phyloP scores from a whole-genome alignment of 108 stramenopile genomes.

The Pseudonitzschia pungens region DNA sequence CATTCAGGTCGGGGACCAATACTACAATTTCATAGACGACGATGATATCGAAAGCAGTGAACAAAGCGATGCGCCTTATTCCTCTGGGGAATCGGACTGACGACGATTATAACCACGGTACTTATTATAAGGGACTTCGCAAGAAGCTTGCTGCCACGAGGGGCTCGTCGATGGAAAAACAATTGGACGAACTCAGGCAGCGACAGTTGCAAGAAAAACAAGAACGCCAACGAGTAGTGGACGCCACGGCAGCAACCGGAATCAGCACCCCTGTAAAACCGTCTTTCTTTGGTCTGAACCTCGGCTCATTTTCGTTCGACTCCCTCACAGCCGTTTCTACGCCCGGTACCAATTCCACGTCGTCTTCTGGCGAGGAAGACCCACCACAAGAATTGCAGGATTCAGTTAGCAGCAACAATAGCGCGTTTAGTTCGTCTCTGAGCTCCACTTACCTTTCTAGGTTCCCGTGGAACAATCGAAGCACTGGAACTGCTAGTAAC shows the following conservation, averaged over 20 bases:
- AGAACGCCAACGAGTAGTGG: neutral
- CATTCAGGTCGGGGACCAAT: constrained; percentile 15
- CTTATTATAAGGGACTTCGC: neutral
- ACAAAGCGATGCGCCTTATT: too few relatives aligned
- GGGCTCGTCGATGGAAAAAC: neutral
- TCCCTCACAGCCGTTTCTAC: neutral
- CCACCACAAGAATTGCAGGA: neutral
- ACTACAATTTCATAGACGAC: constrained; percentile 4
- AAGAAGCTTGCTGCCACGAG: neutral
- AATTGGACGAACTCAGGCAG: neutral
- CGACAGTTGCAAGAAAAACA: neutral
- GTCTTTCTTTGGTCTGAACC: neutral
- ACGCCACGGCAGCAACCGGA: neutral
- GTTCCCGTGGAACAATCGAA: neutral
- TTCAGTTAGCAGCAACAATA: neutral
- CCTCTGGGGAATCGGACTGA: neutral
- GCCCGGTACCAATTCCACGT: neutral
- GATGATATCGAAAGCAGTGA: neutral
- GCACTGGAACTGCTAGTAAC: too few relatives aligned
- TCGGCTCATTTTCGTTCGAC: neutral
- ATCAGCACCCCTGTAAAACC: neutral
- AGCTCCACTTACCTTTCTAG: neutral
- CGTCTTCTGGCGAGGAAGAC: neutral
- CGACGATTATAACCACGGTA: neutral
- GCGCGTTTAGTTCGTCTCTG: neutral